Conservation (phyloP, 2,329 filamentous ascomycete genomes). For the Fusarium fujikuroi region DNA sequence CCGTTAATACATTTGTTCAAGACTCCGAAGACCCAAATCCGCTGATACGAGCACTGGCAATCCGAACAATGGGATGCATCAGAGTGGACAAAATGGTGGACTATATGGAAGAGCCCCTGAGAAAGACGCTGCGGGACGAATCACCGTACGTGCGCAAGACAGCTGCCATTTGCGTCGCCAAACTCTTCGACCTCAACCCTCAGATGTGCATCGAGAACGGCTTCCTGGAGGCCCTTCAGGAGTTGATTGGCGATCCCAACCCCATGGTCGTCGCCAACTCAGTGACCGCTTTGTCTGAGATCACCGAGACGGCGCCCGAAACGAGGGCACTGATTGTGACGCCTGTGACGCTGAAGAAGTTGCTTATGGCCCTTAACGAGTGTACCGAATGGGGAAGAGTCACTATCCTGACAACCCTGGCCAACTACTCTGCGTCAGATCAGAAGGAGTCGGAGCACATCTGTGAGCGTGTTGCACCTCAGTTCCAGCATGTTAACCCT, state of each 20-base stretch:
- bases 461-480: slow-evolving; percentile 93
- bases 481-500: slow-evolving; percentile 98
- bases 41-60: slow-evolving; percentile 91
- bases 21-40: slow-evolving; percentile 99
- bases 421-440: slow-evolving; percentile 87
- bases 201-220: slow-evolving; percentile 95
- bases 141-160: slow-evolving; percentile 99
- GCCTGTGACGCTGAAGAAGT: slow-evolving; percentile 86
- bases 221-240: slow-evolving; percentile 92
- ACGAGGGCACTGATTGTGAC: slow-evolving; percentile 88
- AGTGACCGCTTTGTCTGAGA: slow-evolving; percentile 92
- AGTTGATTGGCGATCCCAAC: slow-evolving; percentile 96
- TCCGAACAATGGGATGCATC: slow-evolving; percentile 98
- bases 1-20: slow-evolving; percentile 99
- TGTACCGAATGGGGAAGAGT: slow-evolving; percentile 99
- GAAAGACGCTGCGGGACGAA: slow-evolving; percentile 96
- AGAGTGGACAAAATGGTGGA: slow-evolving; percentile 99
- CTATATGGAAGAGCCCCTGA: slow-evolving; percentile 97
- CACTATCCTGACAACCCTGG: slow-evolving; percentile 88
- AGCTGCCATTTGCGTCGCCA: slow-evolving; percentile 96
- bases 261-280: slow-evolving; percentile 99
- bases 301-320: slow-evolving; percentile 88
- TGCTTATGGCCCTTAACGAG: slow-evolving; percentile 95
- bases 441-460: slow-evolving; percentile 98
- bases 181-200: slow-evolving; percentile 95